Percentiles rank a stretch among this genome's conserved stretches.
Conservation (phyloP, 2,329 filamentous ascomycete species). For the Pyrenochaeta sp. region DNA sequence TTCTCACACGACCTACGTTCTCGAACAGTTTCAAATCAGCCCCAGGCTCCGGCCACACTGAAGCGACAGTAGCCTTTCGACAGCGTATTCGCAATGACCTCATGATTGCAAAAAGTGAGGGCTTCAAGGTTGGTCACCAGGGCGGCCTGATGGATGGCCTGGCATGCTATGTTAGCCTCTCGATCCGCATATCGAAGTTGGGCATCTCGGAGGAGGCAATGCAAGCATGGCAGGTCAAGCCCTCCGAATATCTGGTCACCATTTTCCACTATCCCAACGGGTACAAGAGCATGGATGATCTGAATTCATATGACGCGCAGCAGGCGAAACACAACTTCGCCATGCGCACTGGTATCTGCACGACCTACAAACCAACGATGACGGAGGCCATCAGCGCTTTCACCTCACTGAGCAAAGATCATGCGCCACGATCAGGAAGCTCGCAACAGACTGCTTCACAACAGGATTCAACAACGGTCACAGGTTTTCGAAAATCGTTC, state of each 20-base stretch:
- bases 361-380: constrained; percentile 73
- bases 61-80: constrained; percentile 34
- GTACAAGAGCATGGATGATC: constrained; percentile 67
- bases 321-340: constrained; percentile 51
- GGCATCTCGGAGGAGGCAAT: constrained; percentile 76
- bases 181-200: constrained; percentile 73
- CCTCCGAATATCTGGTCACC: constrained; percentile 74
- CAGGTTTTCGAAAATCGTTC: constrained; percentile 65
- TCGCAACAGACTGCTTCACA: constrained; percentile 28
- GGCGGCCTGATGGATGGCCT: constrained; percentile 58
- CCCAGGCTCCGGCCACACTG: constrained; percentile 15
- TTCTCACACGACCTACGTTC: constrained; percentile 39
- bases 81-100: constrained; percentile 68
- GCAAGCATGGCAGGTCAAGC: constrained; percentile 76
- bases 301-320: constrained; percentile 54
- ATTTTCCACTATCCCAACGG: constrained; percentile 69
- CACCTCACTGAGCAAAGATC: constrained; percentile 45
- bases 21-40: constrained; percentile 2
- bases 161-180: constrained; percentile 68
- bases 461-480: constrained; percentile 6
- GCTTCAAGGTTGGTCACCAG: constrained; percentile 73
- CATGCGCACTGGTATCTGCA: constrained; percentile 74
- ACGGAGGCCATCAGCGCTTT: constrained; percentile 64
- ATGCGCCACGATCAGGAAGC: constrained; percentile 31
- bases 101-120: constrained; percentile 65